These are phyloP conservation scores for Aspergillus spinulosporus DNA, from an alignment of 2,329 filamentous ascomycete genomes.

Conservation along the genomic window DNA sequence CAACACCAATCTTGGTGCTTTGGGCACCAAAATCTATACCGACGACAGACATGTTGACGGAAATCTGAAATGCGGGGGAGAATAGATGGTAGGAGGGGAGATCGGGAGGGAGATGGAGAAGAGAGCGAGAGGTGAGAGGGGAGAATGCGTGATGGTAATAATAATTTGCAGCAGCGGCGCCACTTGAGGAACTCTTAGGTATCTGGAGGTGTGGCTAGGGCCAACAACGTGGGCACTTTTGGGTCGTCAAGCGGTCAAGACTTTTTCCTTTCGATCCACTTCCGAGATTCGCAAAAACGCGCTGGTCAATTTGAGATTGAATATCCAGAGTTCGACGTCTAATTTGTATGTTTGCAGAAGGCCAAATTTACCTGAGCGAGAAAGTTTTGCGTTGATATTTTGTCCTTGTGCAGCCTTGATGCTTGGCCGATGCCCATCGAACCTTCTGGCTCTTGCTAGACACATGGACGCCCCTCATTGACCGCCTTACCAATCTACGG, in stretches of 20 bases:
- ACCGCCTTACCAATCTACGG: constrained; percentile 27
- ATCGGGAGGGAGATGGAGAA: constrained; percentile 26
- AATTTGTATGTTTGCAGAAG: not conserved
- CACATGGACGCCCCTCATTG: constrained; percentile 18
- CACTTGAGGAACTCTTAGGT: constrained; percentile 30
- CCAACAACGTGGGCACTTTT: constrained; percentile 23
- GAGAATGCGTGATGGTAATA: constrained; percentile 17
- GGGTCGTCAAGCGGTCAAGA: constrained; percentile 29
- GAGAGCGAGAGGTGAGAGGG: constrained; percentile 18
- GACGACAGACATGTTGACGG: constrained; percentile 59
- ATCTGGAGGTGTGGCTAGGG: constrained; percentile 28
- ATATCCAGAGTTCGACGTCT: constrained; percentile 1
- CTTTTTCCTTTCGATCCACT: constrained; percentile 21
- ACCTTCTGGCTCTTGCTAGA: constrained; percentile 43
- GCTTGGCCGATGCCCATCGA: constrained; percentile 31
- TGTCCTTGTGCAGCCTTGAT: constrained; percentile 9
- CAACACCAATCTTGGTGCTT: constrained; percentile 96
- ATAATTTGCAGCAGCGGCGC: constrained; percentile 44
- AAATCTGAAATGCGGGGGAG: constrained; percentile 21
- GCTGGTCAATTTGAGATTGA: constrained; percentile 1
- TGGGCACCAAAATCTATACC: constrained; percentile 94
- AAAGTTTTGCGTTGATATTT: not conserved
- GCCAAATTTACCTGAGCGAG: not conserved
- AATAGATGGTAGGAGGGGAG: constrained; percentile 21
- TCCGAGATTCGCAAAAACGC: not conserved